Base-by-base conservation (phyloP, 768 basidiomycete genomes). In the Pholiota molesta region DNA sequence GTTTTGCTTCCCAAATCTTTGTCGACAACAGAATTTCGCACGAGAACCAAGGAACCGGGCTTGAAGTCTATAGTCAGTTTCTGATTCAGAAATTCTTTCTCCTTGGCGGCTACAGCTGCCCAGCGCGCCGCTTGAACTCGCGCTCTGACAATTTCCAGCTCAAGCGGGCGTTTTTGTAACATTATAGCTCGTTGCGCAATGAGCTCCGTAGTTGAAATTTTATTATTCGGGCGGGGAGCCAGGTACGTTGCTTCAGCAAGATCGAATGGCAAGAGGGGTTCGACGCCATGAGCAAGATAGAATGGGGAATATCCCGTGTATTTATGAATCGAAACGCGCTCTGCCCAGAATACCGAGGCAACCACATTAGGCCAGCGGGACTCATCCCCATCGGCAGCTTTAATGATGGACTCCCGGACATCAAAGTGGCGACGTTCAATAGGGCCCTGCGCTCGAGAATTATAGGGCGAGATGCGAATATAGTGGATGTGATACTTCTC, bases 381-480 rank as follows among this genome's bases (percentile, higher is more conserved):
- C 9, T 67, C 59, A 31, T 75, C 57, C 0, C 73, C 73, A 2
- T 69, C 66, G 33, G 66, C 67, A 6, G 69, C 64, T 42, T 77
- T 77, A 23, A 75, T 76, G 0, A 78, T 40, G 0, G 69, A 53
- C 58, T 77, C 69, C 0, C 73, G 62, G 0, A 78, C 66, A 53
- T 68, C 65, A 16, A 45, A 70, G 57, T 77, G 76, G 29, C 52
- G 8, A 21, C 65, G 52, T 47, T 82, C 76, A 2, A 80, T 68
- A 0, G 72, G 64, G 0, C 79, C 74, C 21, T 81, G 79, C 0
- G 76, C 77, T 1, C 66, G 65, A 0, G 77, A 80, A 61, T 81
- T 81, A 64, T 81, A 82, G 0, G 73, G 66, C 8, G 74, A 77
- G 17, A 82, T 82, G 0, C 64, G 45, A 7, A 82, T 80, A 51